phyloP scores from a whole-genome alignment of 1,139 yeast species.

The Yamadazyma buinensis region DNA sequence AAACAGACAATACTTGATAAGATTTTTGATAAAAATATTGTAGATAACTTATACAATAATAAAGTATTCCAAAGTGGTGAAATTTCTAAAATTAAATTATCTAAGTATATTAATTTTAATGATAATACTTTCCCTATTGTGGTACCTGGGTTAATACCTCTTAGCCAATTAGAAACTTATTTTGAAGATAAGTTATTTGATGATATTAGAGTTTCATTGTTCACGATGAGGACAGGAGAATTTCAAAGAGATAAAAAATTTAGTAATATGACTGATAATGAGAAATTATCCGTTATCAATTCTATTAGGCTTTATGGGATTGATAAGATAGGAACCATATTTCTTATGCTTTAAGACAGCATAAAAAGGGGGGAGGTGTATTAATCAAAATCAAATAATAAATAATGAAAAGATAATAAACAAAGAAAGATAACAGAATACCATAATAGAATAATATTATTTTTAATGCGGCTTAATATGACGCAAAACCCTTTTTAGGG shows the following conservation, averaged over 20 bases:
- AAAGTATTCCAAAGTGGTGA: slow-evolving; percentile 22
- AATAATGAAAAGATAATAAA: too few species aligned
- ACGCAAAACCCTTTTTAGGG: too few species aligned
- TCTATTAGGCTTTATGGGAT: slow-evolving; percentile 41
- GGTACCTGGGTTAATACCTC: slow-evolving; percentile 50
- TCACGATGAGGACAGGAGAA: slow-evolving; percentile 9
- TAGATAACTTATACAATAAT: slow-evolving; percentile 31
- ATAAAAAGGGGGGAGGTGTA: too few species aligned
- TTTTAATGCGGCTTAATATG: too few species aligned
- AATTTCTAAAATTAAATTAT: slow-evolving; percentile 18
- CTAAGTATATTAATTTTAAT: slow-evolving; percentile 15
- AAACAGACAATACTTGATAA: neutral
- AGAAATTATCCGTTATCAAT: slow-evolving; percentile 31
- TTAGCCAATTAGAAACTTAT: slow-evolving; percentile 36
- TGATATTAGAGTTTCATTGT: slow-evolving; percentile 17
- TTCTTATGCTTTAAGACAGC: too few species aligned
- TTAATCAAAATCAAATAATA: too few species aligned
- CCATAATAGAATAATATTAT: too few species aligned
- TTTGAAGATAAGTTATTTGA: slow-evolving; percentile 11
- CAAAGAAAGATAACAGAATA: too few species aligned
- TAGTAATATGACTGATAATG: slow-evolving; percentile 16
- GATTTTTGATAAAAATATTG: slow-evolving; percentile 20
- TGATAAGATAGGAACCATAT: slow-evolving; percentile 18
- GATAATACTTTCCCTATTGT: slow-evolving; percentile 33
- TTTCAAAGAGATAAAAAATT: slow-evolving; percentile 15